Percentiles rank a stretch among this genome's conserved stretches.
phyloP scores from a whole-genome alignment of 176 grass and related monocot genomes.

The Lolium rigidum region DNA sequence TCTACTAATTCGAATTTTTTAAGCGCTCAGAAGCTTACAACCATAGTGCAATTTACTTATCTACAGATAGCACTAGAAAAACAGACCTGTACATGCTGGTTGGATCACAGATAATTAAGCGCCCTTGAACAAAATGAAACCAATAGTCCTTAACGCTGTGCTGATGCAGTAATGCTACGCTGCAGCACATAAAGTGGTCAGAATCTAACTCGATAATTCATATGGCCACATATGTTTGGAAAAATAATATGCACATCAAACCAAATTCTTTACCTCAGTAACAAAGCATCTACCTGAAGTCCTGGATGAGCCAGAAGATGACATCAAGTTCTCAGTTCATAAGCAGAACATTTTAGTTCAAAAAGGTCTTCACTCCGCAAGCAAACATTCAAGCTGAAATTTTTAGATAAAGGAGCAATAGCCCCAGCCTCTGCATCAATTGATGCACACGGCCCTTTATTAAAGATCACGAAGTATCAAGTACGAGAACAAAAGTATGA shows the following conservation, averaged over 20 bases:
- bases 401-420: too few species aligned
- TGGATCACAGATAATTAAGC: background rate
- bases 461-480: too few species aligned
- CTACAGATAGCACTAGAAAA: background rate
- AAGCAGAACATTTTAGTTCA: constrained; percentile 8
- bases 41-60: background rate
- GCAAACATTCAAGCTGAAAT: constrained; percentile 37
- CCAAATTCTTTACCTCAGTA: constrained; percentile 24
- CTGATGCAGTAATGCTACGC: background rate
- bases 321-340: constrained; percentile 19
- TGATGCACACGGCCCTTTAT: too few species aligned
- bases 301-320: constrained; percentile 6
- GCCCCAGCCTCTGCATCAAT: too few species aligned
- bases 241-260: constrained; percentile 9
- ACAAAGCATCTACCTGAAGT: background rate
- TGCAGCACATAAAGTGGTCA: constrained; percentile 15
- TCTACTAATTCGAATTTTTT: background rate
- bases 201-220: background rate
- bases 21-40: background rate
- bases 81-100: background rate
- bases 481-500: too few species aligned
- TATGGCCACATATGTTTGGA: constrained; percentile 9
- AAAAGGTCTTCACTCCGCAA: constrained; percentile 18
- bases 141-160: background rate
- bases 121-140: background rate